phyloP scores from a whole-genome alignment of 1,284 basidiomycete genomes.

The Puccinia horiana region DNA sequence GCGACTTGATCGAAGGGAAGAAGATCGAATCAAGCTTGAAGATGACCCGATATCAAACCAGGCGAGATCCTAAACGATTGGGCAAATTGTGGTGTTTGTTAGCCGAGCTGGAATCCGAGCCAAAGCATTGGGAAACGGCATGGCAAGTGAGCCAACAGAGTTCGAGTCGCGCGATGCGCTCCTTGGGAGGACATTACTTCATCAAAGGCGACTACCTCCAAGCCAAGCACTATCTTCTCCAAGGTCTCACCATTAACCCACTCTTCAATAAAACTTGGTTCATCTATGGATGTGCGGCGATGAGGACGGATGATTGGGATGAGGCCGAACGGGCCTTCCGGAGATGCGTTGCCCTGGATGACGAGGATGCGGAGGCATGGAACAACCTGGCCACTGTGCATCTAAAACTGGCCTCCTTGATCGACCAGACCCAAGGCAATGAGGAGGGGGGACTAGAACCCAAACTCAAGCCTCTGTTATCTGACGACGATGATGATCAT shows the following conservation, averaged over 20 bases:
- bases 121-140: slow-evolving; percentile 75
- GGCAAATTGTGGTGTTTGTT: slow-evolving; percentile 95
- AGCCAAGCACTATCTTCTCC: slow-evolving; percentile 70
- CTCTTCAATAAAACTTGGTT: slow-evolving; percentile 88
- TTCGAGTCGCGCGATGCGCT: slow-evolving; percentile 85
- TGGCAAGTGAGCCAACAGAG: slow-evolving; percentile 78
- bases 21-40: slow-evolving; percentile 78
- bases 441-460: not conserved
- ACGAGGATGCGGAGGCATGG: slow-evolving; percentile 97
- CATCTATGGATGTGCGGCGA: slow-evolving; percentile 84
- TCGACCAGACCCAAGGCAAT: not conserved
- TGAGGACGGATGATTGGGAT: slow-evolving; percentile 78
- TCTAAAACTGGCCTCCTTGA: slow-evolving; percentile 69
- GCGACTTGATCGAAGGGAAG: slow-evolving; percentile 76
- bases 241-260: slow-evolving; percentile 84
- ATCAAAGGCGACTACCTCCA: slow-evolving; percentile 67
- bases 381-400: slow-evolving; percentile 96
- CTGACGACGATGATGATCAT: slow-evolving; percentile 51
- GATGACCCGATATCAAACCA: slow-evolving; percentile 60
- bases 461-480: not conserved
- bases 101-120: slow-evolving; percentile 79
- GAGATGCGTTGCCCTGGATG: slow-evolving; percentile 83
- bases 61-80: slow-evolving; percentile 63
- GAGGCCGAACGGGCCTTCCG: slow-evolving; percentile 80
- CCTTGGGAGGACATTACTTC: slow-evolving; percentile 82